Conservation (phyloP, 192 early-diverging fungal genomes). For the Backusella morwellensis region DNA sequence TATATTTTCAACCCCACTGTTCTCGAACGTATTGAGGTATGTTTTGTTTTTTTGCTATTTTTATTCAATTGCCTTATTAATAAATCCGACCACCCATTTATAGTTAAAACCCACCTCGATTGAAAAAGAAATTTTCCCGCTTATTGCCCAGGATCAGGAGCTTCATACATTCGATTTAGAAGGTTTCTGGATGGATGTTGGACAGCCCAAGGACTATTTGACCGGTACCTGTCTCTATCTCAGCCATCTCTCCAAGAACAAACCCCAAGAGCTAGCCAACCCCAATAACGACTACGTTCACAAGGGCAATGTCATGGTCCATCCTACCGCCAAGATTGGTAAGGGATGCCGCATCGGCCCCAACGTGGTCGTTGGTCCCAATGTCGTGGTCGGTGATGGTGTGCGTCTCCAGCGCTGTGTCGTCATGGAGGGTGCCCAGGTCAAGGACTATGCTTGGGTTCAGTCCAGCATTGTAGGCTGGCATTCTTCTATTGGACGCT, state of each 20-base stretch:
- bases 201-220: slow-evolving; percentile 98
- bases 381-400: slow-evolving; percentile 89
- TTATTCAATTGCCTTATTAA: background rate
- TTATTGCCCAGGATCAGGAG: slow-evolving; percentile 82
- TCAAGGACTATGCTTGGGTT: slow-evolving; percentile 93
- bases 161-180: slow-evolving; percentile 93
- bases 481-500: slow-evolving; percentile 92
- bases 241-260: slow-evolving; percentile 72
- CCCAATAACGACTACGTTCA: slow-evolving; percentile 65
- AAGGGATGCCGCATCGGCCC: slow-evolving; percentile 97
- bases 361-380: slow-evolving; percentile 94
- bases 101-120: slow-evolving; percentile 94
- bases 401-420: slow-evolving; percentile 89
- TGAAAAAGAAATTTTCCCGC: slow-evolving; percentile 97
- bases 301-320: slow-evolving; percentile 89
- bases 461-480: slow-evolving; percentile 92
- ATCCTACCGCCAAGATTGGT: slow-evolving; percentile 91
- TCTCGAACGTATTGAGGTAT: slow-evolving; percentile 84
- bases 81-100: background rate
- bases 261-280: slow-evolving; percentile 69
- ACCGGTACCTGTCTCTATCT: slow-evolving; percentile 95
- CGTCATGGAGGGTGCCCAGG: slow-evolving; percentile 76
- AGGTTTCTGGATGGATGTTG: slow-evolving; percentile 99
- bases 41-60: background rate
- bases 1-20: slow-evolving; percentile 96